Base-by-base conservation (phyloP, 805 yeast species). In the Lipomyces spencermartinsiae region DNA sequence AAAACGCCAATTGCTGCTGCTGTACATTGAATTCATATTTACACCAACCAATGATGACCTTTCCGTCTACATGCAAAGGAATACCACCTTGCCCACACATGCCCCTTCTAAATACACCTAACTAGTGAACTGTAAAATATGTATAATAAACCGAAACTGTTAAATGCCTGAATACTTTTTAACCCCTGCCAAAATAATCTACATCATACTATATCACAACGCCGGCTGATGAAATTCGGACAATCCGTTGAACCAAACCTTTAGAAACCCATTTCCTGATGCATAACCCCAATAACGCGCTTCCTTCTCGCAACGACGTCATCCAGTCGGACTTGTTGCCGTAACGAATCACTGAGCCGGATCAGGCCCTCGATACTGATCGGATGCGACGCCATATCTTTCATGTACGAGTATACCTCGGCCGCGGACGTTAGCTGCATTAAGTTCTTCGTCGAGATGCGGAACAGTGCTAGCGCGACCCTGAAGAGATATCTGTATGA, bases 321-420 rank as follows among this genome's bases (percentile, higher is more conserved):
- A 25, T 66, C 70, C 56, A 67, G 65, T 31, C 68, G 67, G 14
- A 76, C 71, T 29, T 59, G 61, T 25, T 68, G 62, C 35, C 69
- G 67, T 43, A 70, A 63, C 34, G 73, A 70, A 31, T 76, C 76
- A 16, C 71, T 74, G n/a, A 70, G 62, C 39, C 72, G 70, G 63
- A 77, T 72, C 12, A 77, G 64, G 7, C 72, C 69, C 39, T 76
- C 79, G 31, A 76, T 73, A 25, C 70, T 60, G 58, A 78, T 59
- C n/a, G 75, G 74, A 35, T 74, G 77, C 31, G 71, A 62, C 22
- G 68, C 64, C 67, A 78, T 64, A 61, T 77, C 75, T 58, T 77
- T 77, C 76, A 78, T 75, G 62, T 73, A 73, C 10, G 73, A 63
- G 64, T 78, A 78, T 4, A 77, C 73, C 55, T 77, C 80, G 2